Base-by-base conservation (phyloP, 2,329 filamentous ascomycete species). In the Pseudocercospora fijiensis region DNA sequence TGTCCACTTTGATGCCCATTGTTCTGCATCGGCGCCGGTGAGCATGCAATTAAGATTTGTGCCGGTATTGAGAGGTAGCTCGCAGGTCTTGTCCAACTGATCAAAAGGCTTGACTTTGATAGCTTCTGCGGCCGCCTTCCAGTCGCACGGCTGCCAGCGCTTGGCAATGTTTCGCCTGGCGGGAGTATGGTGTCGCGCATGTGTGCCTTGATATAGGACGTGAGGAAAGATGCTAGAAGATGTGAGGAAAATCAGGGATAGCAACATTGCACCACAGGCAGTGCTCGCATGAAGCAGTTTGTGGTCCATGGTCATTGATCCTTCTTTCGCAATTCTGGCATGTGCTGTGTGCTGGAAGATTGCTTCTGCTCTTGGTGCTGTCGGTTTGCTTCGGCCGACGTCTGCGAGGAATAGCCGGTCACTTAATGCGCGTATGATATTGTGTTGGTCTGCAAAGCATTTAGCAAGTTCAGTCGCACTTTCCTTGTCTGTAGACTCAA, bases 21-120 rank as follows among this genome's bases (percentile, higher is more conserved):
- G 22, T 10, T 22, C 27, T 30, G 26, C 51, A 30, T 53, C 51
- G 51, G 26, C 28, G 26, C 51, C 26, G 8, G 10, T 26, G 5
- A 53, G 22, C 51, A 53, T 53, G 51, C 51, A 53, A 9, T 53
- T n/a, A n/a, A 53, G 51, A 26, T 11, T n/a, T 26, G 22, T 53
- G 51, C 51, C 51, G 4, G 22, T 30, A 10, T 53, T 26, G 24
- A 53, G 51, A 27, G 51, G 51, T 27, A 27, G 22, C 27, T 30
- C 51, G 51, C 51, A 53, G 5, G 20, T 24, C 10, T 30, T 18
- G 51, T 53, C 51, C 20, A 53, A 24, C 16, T 30, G 24, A n/a
- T n/a, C 28, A 2, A 30, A 30, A 3, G 51, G 51, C 26, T 30
- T 30, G 16, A 10, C 7, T 2, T 24, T 30, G 26, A 53, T 26